These are phyloP conservation scores for Ramaria rubella DNA, from an alignment of 768 basidiomycete genomes.

Conservation along the genomic window DNA sequence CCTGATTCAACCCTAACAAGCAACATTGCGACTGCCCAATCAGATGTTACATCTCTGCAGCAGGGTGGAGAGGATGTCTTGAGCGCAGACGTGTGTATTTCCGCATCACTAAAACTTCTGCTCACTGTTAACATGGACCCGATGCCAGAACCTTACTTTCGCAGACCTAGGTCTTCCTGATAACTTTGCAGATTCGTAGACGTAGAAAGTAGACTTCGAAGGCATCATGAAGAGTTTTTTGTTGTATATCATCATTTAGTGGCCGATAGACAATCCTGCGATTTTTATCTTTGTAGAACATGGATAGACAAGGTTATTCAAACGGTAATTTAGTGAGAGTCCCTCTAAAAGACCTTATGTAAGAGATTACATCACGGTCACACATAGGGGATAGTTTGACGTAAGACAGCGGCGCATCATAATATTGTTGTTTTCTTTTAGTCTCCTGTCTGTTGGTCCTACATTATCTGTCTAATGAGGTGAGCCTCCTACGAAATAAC, in stretches of 20 bases:
- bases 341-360: too few species aligned
- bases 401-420: too few species aligned
- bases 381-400: too few species aligned
- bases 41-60: neutral
- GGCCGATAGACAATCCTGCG: too few species aligned
- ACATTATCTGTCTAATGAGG: too few species aligned
- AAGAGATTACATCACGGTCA: too few species aligned
- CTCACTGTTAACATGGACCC: neutral
- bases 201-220: neutral
- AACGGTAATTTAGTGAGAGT: too few species aligned
- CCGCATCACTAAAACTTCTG: neutral
- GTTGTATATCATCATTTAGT: neutral
- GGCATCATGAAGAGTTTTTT: neutral
- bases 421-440: too few species aligned
- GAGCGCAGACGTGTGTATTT: neutral
- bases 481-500: too few species aligned
- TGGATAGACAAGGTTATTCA: too few species aligned
- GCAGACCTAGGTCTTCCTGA: neutral
- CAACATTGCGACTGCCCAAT: neutral
- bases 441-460: too few species aligned
- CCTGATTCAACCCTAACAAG: neutral
- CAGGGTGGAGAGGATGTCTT: neutral
- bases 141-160: neutral
- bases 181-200: conserved; percentile 7
- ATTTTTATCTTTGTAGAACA: too few species aligned